Percentiles rank a stretch among this genome's conserved stretches.
Evolutionary conservation across 1,284 basidiomycete genomes (phyloP).

Genomic region (Melanopsichium pennsylvanicum): DNA sequence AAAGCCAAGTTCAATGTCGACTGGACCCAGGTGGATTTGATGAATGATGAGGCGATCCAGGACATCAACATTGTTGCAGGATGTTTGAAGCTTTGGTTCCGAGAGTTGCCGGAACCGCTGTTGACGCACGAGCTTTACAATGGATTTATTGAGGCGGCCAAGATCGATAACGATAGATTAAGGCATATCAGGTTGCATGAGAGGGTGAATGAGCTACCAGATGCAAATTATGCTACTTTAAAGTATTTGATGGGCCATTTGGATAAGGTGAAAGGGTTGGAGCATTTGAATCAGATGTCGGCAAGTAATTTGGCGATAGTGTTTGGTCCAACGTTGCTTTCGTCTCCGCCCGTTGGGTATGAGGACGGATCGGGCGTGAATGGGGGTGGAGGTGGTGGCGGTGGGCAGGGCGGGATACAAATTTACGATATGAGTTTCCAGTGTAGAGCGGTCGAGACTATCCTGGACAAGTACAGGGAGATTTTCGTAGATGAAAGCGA

Average conservation of each 20-base stretch:
- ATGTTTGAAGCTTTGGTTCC: conserved; percentile 92
- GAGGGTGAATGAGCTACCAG: conserved; percentile 94
- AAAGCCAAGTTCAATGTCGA: conserved; percentile 80
- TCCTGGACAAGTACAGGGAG: conserved; percentile 60
- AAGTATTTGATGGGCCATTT: conserved; percentile 96
- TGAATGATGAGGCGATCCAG: conserved; percentile 68
- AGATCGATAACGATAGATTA: conserved; percentile 74
- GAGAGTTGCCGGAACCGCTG: conserved; percentile 93
- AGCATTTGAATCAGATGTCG: conserved; percentile 84
- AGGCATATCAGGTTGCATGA: conserved; percentile 93
- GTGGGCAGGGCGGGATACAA: conserved; percentile 40
- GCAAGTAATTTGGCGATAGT: conserved; percentile 93
- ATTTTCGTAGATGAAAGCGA: conserved; percentile 62
- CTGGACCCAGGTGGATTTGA: conserved; percentile 59
- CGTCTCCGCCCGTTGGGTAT: conserved; percentile 42
- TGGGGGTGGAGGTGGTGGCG: conserved; percentile 1
- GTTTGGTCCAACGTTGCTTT: conserved; percentile 86
- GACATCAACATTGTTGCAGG: conserved; percentile 97
- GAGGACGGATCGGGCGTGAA: not conserved
- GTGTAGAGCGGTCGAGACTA: conserved; percentile 63
- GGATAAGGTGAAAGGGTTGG: conserved; percentile 68
- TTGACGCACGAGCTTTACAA: conserved; percentile 84
- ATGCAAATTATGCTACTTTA: conserved; percentile 95
- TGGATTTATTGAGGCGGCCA: conserved; percentile 92
- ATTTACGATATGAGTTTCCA: conserved; percentile 64